Evolutionary conservation across 1,139 yeast genomes (phyloP).

Genomic region (Nakaseomyces uthaithaninus): DNA sequence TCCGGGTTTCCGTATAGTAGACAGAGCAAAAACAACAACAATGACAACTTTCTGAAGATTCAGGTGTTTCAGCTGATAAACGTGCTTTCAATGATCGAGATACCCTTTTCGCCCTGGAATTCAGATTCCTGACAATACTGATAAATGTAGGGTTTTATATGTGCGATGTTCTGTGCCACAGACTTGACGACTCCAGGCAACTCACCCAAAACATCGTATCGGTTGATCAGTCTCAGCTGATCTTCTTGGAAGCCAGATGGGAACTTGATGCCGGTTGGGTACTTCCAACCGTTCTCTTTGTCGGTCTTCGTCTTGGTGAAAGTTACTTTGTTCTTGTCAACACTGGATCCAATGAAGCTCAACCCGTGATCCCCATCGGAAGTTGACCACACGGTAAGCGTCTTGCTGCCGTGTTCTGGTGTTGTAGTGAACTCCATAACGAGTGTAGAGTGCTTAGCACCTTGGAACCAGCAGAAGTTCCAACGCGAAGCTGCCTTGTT

Average conservation of each 20-base stretch:
- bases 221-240: slow-evolving; percentile 53
- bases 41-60: too few relatives aligned
- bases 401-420: slow-evolving; percentile 58
- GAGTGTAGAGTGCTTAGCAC: slow-evolving; percentile 53
- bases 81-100: slow-evolving; percentile 27
- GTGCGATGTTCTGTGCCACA: slow-evolving; percentile 74
- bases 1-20: neutral
- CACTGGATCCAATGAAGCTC: slow-evolving; percentile 36
- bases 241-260: slow-evolving; percentile 38
- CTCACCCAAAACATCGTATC: slow-evolving; percentile 88
- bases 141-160: slow-evolving; percentile 77
- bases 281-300: slow-evolving; percentile 75
- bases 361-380: slow-evolving; percentile 51
- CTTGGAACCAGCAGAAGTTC: slow-evolving; percentile 80
- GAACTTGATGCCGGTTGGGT: slow-evolving; percentile 56
- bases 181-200: slow-evolving; percentile 75
- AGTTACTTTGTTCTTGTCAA: slow-evolving; percentile 46
- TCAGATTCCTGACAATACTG: slow-evolving; percentile 56
- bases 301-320: slow-evolving; percentile 44
- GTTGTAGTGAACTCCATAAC: slow-evolving; percentile 89
- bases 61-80: slow-evolving; percentile 19
- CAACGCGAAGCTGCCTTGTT: slow-evolving; percentile 87
- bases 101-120: slow-evolving; percentile 22
- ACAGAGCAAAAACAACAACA: too few relatives aligned
- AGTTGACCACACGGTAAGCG: slow-evolving; percentile 63